Base-by-base conservation (phyloP, 495 filamentous ascomycete species). In the Penicillium robsamsonii region DNA sequence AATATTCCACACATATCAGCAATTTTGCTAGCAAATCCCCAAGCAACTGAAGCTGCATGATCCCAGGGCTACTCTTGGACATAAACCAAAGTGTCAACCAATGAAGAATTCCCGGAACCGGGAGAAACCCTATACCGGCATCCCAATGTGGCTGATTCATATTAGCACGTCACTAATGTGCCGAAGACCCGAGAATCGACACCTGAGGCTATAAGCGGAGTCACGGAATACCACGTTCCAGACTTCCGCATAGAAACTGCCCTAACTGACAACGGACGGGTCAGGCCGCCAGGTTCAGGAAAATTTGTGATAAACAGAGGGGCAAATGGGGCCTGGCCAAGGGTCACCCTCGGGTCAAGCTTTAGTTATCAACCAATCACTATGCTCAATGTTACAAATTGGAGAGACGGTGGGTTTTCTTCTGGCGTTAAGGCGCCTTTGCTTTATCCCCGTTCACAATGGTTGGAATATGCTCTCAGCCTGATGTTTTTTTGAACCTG, bases 121-220 rank as follows among this genome's bases (percentile, higher is more conserved):
- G 51, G 42, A 54, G 27, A n/a, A 37, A 7, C 13, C 30, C 10
- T 53, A 31, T 10, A 37, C 29, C 42, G 31, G 22, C 2, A 1
- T 27, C 42, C 30, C 30, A 46, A 27, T 29, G 6, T 11, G 41
- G 42, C 7, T 20, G 12, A 11, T 24, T 24, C 12, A 2, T 7
- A n/a, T 1, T 37, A 42, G 18, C 51, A 54, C 51, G 42, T 54
- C 42, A 54, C 31, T 3, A 0, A 18, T 29, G 51, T 54, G 51
- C 51, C 51, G 51, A 46, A 46, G n/a, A 54, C 41, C 51, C 51
- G 51, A n/a, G 3, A 17, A 27, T 17, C 37, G 18, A 24, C 18
- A n/a, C 51, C 50, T 53, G 2, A 53, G 50, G 50, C 37, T 24
- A 10, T 27, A 41, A 31, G 7, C 7, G 50, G 40, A 33, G 41